A percentile compares a stretch with the other conserved stretches of the same genome.
Evolutionary conservation across 768 basidiomycete species (phyloP).

Genomic region (Boletus subparvulus): DNA sequence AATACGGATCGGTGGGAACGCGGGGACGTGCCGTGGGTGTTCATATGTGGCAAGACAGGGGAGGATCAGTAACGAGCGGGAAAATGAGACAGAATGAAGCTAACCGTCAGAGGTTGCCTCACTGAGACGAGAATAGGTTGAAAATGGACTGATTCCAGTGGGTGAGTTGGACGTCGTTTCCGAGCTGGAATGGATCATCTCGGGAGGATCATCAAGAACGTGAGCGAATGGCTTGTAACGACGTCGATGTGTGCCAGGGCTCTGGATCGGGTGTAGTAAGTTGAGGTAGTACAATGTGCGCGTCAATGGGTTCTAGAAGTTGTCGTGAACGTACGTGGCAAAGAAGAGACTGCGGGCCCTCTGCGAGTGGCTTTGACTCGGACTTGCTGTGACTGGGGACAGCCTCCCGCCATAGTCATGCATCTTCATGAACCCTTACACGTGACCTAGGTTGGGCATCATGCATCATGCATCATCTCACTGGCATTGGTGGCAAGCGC

Average conservation of each 20-base stretch:
- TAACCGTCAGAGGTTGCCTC: slow-evolving; percentile 54
- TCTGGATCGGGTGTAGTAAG: background rate
- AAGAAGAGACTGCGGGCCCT: background rate
- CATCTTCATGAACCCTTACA: background rate
- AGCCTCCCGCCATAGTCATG: background rate
- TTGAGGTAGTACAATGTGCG: background rate
- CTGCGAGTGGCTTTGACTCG: background rate
- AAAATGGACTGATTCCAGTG: slow-evolving; percentile 39
- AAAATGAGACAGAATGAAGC: background rate
- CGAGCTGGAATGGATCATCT: slow-evolving; percentile 37
- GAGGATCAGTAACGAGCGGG: slow-evolving; percentile 1
- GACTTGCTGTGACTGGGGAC: slow-evolving; percentile 9
- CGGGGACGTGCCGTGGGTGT: slow-evolving; percentile 1
- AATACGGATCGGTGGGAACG: slow-evolving; percentile 1
- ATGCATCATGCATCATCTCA: background rate
- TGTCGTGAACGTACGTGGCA: background rate
- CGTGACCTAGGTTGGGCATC: slow-evolving; percentile 6
- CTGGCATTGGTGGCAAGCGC: no score
- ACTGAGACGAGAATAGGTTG: slow-evolving; percentile 40
- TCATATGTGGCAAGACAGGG: background rate
- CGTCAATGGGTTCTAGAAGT: background rate
- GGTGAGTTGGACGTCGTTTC: slow-evolving; percentile 37
- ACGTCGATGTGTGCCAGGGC: background rate
- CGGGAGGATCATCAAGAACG: slow-evolving; percentile 18
- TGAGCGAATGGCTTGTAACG: background rate